Conservation (phyloP, 1,139 yeast species). For the Zygosaccharomyces sapae region DNA sequence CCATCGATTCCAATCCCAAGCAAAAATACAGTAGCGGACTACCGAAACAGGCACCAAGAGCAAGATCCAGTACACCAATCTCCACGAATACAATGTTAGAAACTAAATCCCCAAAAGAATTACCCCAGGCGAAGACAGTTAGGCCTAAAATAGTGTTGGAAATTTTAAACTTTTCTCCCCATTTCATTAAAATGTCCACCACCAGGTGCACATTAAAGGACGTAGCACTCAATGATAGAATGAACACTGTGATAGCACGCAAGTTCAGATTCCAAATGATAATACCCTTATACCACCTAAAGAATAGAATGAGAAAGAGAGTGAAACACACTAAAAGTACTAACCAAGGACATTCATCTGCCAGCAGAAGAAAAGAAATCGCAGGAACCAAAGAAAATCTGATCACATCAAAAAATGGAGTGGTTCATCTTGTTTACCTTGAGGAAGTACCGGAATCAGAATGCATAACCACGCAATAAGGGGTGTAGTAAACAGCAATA, state of each 20-base stretch:
- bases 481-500: slow-evolving; percentile 22
- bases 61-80: slow-evolving; percentile 89
- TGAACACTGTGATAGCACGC: slow-evolving; percentile 56
- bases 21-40: slow-evolving; percentile 73
- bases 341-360: slow-evolving; percentile 10
- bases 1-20: slow-evolving; percentile 68
- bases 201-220: slow-evolving; percentile 74
- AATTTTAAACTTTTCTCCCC: slow-evolving; percentile 57
- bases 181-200: slow-evolving; percentile 59
- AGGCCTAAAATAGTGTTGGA: slow-evolving; percentile 80
- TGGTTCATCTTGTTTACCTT: slow-evolving; percentile 2
- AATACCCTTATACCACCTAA: slow-evolving; percentile 7
- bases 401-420: slow-evolving; percentile 9
- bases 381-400: slow-evolving; percentile 11
- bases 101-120: slow-evolving; percentile 83
- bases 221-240: slow-evolving; percentile 67
- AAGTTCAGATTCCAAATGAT: slow-evolving; percentile 32
- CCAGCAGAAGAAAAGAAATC: slow-evolving; percentile 5
- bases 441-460: slow-evolving; percentile 17
- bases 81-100: slow-evolving; percentile 79
- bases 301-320: slow-evolving; percentile 7
- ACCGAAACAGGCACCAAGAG: slow-evolving; percentile 91
- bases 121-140: slow-evolving; percentile 88
- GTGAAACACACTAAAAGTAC: slow-evolving; percentile 7
- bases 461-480: slow-evolving; percentile 15